Evolutionary conservation across 2,329 filamentous ascomycete genomes (phyloP).

Genomic region (Tolypocladium tropicale): DNA sequence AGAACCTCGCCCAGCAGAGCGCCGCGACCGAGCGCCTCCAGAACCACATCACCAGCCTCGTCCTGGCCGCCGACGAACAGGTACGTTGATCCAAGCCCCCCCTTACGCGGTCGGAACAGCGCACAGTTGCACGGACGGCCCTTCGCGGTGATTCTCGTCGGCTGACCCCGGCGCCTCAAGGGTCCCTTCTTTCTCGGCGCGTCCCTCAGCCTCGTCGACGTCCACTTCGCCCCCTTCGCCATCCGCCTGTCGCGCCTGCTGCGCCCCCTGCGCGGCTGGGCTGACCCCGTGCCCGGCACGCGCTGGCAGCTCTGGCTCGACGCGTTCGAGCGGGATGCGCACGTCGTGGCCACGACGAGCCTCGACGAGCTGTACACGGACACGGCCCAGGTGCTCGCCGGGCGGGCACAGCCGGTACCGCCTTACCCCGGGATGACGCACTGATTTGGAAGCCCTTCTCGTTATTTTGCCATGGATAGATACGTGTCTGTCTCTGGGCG

Average conservation of each 20-base stretch:
- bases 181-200: constrained; percentile 59
- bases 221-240: constrained; percentile 68
- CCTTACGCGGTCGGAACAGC: background rate
- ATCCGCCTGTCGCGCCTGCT: constrained; percentile 57
- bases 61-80: constrained; percentile 36
- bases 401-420: background rate
- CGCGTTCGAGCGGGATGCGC: constrained; percentile 54
- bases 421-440: background rate
- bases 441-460: background rate
- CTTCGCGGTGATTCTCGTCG: background rate
- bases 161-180: too few species aligned
- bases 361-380: constrained; percentile 38
- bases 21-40: constrained; percentile 52
- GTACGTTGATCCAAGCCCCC: constrained; percentile 11
- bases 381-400: constrained; percentile 46
- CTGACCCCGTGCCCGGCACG: constrained; percentile 48
- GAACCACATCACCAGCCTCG: constrained; percentile 45
- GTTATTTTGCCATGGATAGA: background rate
- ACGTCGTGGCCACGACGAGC: constrained; percentile 58
- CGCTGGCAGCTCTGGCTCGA: constrained; percentile 62
- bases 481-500: background rate
- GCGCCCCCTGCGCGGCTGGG: constrained; percentile 55
- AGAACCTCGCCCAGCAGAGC: constrained; percentile 47
- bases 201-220: constrained; percentile 54
- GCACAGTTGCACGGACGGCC: background rate